Conservation (phyloP, 2,329 filamentous ascomycete genomes). For the Talaromyces sp. region DNA sequence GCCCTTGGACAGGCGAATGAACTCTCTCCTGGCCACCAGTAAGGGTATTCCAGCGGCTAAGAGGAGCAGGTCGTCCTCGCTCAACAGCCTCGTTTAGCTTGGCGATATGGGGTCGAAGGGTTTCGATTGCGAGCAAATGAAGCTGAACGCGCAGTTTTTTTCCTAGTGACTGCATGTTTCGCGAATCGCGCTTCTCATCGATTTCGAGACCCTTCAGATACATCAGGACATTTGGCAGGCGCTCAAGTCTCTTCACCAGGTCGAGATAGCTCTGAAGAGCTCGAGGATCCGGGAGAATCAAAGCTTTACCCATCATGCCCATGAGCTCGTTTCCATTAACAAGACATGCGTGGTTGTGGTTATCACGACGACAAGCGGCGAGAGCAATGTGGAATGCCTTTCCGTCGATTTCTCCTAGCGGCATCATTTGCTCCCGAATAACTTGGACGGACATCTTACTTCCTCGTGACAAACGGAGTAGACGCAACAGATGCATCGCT, state of each 20-base stretch:
- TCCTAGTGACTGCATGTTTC: constrained; percentile 28
- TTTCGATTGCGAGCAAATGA: constrained; percentile 23
- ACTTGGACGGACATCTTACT: constrained; percentile 64
- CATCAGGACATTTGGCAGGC: constrained; percentile 33
- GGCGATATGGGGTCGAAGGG: constrained; percentile 31
- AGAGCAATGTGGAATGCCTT: constrained; percentile 73
- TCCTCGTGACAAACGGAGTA: constrained; percentile 67
- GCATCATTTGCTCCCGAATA: constrained; percentile 58
- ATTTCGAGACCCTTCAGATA: constrained; percentile 30
- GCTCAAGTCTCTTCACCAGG: constrained; percentile 28
- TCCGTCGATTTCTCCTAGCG: constrained; percentile 45
- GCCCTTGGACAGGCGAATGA: constrained; percentile 28
- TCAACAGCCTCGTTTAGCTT: constrained; percentile 35
- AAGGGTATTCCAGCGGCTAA: constrained; percentile 2
- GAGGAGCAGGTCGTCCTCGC: constrained; percentile 9
- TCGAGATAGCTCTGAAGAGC: constrained; percentile 35
- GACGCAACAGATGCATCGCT: constrained; percentile 67
- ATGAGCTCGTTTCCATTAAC: constrained; percentile 67
- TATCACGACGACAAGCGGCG: constrained; percentile 73
- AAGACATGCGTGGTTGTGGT: constrained; percentile 71
- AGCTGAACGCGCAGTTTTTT: constrained; percentile 31
- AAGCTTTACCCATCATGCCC: constrained; percentile 57
- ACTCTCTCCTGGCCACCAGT: constrained; percentile 10
- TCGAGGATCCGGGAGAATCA: constrained; percentile 34
- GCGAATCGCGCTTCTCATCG: constrained; percentile 9